Conservation (phyloP, 2,329 filamentous ascomycete genomes). For the Daldinia eschscholtzii region DNA sequence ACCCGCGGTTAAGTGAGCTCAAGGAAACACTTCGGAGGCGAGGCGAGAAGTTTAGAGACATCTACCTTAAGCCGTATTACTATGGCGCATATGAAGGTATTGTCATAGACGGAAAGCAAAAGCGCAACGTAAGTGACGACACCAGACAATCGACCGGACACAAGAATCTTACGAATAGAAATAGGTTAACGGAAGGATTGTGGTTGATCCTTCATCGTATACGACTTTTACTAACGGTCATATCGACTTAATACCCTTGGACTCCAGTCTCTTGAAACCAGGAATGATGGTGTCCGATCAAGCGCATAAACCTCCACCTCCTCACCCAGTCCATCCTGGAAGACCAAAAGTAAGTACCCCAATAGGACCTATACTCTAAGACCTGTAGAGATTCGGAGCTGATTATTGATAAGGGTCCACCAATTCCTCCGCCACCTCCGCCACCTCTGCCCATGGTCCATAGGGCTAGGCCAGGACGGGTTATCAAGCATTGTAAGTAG, state of each 20-base stretch:
- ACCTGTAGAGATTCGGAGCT: neutral
- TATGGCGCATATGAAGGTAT: slow-evolving; percentile 31
- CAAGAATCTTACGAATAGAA: neutral
- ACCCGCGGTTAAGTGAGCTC: slow-evolving; percentile 56
- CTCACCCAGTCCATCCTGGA: neutral
- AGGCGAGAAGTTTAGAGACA: slow-evolving; percentile 60
- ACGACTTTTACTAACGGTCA: slow-evolving; percentile 13
- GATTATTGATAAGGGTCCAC: neutral
- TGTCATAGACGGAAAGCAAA: slow-evolving; percentile 24
- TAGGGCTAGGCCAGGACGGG: neutral
- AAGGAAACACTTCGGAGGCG: slow-evolving; percentile 54
- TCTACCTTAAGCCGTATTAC: slow-evolving; percentile 45
- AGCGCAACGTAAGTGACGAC: slow-evolving; percentile 21
- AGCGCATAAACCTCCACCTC: slow-evolving; percentile 6
- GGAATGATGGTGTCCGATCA: slow-evolving; percentile 28
- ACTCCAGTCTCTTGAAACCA: slow-evolving; percentile 25
- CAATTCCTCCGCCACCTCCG: slow-evolving; percentile 2
- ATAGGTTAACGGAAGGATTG: slow-evolving; percentile 34
- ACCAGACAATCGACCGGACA: neutral
- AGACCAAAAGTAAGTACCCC: slow-evolving; percentile 1
- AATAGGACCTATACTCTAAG: neutral
- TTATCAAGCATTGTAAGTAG: slow-evolving; percentile 3
- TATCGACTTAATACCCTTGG: slow-evolving; percentile 18
- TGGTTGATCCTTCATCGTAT: slow-evolving; percentile 29
- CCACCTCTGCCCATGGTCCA: neutral